Evolutionary conservation across 176 grass and related monocot species (phyloP).

Genomic region (Zoysia pacifica): DNA sequence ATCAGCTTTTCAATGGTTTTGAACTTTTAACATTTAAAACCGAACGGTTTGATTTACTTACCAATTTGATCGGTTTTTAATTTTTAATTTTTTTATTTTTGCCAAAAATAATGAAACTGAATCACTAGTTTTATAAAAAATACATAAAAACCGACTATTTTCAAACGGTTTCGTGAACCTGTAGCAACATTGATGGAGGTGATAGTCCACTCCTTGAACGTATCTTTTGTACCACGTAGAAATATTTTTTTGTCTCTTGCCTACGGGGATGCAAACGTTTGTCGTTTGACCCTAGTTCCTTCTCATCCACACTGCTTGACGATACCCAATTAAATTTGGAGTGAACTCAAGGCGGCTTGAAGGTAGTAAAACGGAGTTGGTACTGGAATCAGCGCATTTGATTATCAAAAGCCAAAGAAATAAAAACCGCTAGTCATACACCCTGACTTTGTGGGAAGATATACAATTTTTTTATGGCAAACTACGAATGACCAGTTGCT

Average conservation of each 20-base stretch:
- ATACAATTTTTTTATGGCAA: background rate
- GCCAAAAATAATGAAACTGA: too few species aligned
- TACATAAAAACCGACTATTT: too few species aligned
- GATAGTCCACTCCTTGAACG: background rate
- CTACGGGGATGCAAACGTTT: too few species aligned
- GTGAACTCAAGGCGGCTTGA: background rate
- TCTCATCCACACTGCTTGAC: background rate
- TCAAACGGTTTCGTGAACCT: too few species aligned
- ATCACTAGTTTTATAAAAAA: too few species aligned
- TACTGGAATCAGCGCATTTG: conserved; percentile 4
- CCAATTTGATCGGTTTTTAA: too few species aligned
- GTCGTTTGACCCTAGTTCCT: background rate
- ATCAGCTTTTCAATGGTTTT: too few species aligned
- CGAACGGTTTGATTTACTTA: too few species aligned
- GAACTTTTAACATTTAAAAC: too few species aligned
- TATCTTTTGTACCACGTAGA: background rate
- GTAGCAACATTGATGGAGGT: background rate
- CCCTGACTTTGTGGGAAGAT: background rate
- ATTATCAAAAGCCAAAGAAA: too few species aligned
- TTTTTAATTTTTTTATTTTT: too few species aligned
- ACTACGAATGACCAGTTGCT: conserved; percentile 13
- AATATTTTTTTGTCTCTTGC: background rate
- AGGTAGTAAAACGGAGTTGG: background rate
- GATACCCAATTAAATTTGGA: background rate
- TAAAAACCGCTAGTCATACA: background rate